These are phyloP conservation scores for Russula virescens DNA, from an alignment of 768 basidiomycete species.

Conservation along the genomic window DNA sequence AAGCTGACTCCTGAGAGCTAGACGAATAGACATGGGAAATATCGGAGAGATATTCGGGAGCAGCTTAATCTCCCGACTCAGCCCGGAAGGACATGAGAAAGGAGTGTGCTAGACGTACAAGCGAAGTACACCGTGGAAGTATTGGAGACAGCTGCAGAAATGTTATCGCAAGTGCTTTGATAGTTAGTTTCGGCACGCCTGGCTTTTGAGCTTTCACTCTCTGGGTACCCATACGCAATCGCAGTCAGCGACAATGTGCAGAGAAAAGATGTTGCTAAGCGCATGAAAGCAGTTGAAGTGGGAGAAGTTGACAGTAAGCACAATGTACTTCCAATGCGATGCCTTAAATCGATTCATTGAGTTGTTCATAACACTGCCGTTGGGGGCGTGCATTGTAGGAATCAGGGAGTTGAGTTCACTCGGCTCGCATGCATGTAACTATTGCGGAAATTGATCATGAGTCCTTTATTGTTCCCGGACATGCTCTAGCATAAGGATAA, in stretches of 20 bases:
- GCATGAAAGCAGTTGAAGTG: not conserved
- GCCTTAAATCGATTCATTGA: too few species aligned
- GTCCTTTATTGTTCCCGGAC: too few species aligned
- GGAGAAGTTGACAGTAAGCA: not conserved
- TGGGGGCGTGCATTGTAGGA: too few species aligned
- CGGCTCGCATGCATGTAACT: too few species aligned
- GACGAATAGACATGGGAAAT: slow-evolving; percentile 13
- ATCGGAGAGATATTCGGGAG: slow-evolving; percentile 11
- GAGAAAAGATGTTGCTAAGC: not conserved
- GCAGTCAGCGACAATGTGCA: not conserved
- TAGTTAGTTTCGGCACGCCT: not conserved
- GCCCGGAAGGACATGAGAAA: not conserved
- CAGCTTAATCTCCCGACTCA: not conserved
- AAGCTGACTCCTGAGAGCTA: too few species aligned
- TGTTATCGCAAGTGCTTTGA: not conserved
- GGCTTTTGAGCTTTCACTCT: not conserved
- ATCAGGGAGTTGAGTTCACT: too few species aligned
- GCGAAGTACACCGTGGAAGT: slow-evolving; percentile 2
- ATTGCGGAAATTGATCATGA: too few species aligned
- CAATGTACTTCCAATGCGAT: too few species aligned
- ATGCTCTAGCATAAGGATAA: too few species aligned
- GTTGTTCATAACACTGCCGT: too few species aligned
- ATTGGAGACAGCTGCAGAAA: not conserved
- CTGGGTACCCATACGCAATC: not conserved
- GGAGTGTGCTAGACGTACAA: not conserved